Evolutionary conservation across 495 filamentous ascomycete genomes (phyloP), one percentile per base, ranked within the genome.

Genomic region (Bombardia bombarda): DNA sequence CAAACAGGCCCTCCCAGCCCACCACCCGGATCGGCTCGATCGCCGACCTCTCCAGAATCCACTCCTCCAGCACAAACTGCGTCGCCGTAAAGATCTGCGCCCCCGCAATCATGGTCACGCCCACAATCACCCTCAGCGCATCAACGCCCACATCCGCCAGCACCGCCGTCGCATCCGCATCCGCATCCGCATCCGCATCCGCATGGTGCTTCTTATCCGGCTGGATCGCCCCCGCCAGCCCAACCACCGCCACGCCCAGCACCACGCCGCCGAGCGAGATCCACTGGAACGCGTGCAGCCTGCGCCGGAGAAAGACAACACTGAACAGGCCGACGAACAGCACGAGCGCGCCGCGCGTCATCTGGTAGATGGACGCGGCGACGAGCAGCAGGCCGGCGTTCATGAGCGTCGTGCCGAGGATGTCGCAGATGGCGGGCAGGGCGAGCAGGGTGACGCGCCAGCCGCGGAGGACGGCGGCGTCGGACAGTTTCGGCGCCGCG

Each of bases 41-140:
- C 7, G 77, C 77, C 33, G 93, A 95, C 45, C 85, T 75, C 66
- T 97, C 87, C 19, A 98, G 71, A 36, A 98, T 86, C 71, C 81
- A 89, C 65, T 98, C 93, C 66, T 98, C 92, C 1, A 93, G 67
- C 25, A 97, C 93, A 51, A 96, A 98, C 63, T 98, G 92, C 3
- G 86, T 82, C 1, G 92, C 92, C 0, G 92, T 97, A 63, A 96
- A 96, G 50, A 97, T 87, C 69, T 98, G 92, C 0, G 90, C 92
- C 0, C 79, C 81, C 2, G 92, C 92, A 57, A 97, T 96, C 40
- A 95, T 72, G 10, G 87, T 62, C 3, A 98, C 82, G 24, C 93
- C 92, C 25, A 95, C 64, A 28, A 94, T 65, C 1, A 90, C 83
- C 49, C 76, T 65, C 0, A 88, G 65, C 6, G 84, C 82, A 30